Evolutionary conservation across 2,329 filamentous ascomycete species (phyloP), one percentile per base, ranked within the genome.

Genomic region (Diaporthe aspalathi): DNA sequence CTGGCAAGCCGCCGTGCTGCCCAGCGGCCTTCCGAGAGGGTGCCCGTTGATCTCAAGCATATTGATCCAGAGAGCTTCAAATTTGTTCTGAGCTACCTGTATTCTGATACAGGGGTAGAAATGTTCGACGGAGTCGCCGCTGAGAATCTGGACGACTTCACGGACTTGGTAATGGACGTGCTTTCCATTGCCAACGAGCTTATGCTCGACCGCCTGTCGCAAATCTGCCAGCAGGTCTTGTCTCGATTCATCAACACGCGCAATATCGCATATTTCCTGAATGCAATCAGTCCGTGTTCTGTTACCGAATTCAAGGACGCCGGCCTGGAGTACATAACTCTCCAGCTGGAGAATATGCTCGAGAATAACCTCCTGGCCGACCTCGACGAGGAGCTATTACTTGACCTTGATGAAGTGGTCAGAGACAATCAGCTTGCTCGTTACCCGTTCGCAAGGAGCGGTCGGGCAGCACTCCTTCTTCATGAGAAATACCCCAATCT

Each of bases 151-250:
- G 94, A 98, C 75, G 92, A 94, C 56, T 94, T 97, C 74, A 90
- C 95, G 5, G 94, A 98, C 76, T 84, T 96, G n/a, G 87, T 98
- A 11, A 88, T 98, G 82, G 94, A 97, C 76, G 93, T 98, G 54
- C 92, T 98, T 88, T 90, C 90, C 70, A 92, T 94, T 67, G 94
- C 95, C 16, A 96, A 99, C 78, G 95, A 99, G 80, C 84, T 99
- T 70, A 98, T 99, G 95, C 87, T 99, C 57, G 94, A 98, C 79
- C 89, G 95, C 8, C 84, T 99, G 6, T 94, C 94, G 6, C 93
- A 97, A 79, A 90, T 97, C 35, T 98, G 96, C 79, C 96, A 99
- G 79, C 90, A 89, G 71, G 83, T 94, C 27, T 88, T 98, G 72
- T 95, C 94, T 45, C 89, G 89, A 63, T 97, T 96, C 81, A 92